These are phyloP conservation scores for Salvia miltiorrhiza DNA, from an alignment of 257 asterid species.

Conservation along the genomic window DNA sequence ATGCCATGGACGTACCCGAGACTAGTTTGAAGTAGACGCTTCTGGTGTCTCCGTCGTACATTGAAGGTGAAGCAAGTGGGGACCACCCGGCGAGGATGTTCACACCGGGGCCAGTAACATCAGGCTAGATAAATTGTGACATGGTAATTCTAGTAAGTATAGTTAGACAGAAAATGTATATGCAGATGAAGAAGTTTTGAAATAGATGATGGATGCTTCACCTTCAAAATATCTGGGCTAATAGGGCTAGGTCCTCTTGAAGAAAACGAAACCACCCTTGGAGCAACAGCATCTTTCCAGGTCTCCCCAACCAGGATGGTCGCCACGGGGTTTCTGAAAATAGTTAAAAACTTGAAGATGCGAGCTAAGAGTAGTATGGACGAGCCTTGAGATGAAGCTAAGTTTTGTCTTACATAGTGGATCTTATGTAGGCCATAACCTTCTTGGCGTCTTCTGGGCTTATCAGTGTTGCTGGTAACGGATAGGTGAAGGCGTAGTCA, in stretches of 20 bases:
- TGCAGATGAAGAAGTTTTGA: not conserved
- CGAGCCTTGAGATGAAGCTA: not conserved
- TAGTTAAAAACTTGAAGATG: not conserved
- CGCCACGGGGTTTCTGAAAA: slow-evolving; percentile 28
- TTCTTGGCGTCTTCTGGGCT: slow-evolving; percentile 23
- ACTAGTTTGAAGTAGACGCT: slow-evolving; percentile 24
- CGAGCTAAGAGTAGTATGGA: not conserved
- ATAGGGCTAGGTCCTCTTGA: slow-evolving; percentile 43
- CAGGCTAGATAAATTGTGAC: slow-evolving; percentile 23
- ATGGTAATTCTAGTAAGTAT: not conserved
- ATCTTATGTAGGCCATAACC: slow-evolving; percentile 26
- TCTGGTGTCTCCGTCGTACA: slow-evolving; percentile 19
- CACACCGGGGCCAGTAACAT: slow-evolving; percentile 34
- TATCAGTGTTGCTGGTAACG: slow-evolving; percentile 29
- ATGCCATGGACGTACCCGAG: slow-evolving; percentile 50
- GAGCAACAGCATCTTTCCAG: slow-evolving; percentile 39
- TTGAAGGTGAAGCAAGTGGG: slow-evolving; percentile 24
- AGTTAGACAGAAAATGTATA: not conserved
- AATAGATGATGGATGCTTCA: not conserved
- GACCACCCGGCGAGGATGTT: slow-evolving; percentile 37
- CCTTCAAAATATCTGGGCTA: slow-evolving; percentile 31
- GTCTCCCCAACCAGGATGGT: slow-evolving; percentile 33
- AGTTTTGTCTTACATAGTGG: slow-evolving; percentile 20
- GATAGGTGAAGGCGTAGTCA: slow-evolving; percentile 26
- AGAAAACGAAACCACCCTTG: slow-evolving; percentile 34